Base-by-base conservation (phyloP, 495 filamentous ascomycete species). In the Staphylotrichum tortipilum region DNA sequence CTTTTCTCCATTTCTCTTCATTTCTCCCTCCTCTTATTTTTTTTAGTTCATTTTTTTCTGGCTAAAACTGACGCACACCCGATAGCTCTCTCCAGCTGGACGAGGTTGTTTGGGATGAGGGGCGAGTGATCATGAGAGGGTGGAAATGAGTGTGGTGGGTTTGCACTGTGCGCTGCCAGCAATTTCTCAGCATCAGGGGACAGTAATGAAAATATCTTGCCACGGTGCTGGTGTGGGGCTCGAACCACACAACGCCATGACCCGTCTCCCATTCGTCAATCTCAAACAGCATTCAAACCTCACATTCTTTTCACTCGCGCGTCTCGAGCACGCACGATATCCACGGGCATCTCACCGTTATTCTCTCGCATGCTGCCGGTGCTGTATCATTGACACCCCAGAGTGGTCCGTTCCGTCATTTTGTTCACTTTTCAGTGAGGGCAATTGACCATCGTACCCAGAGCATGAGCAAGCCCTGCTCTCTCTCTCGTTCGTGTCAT, bases 391-490 rank as follows among this genome's bases (percentile, higher is more conserved):
- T 11, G 1, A 28, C 21, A 31, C 11, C 28, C 7, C 5, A 10
- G n/a, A 26, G 29, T 5, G 17, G 19, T n/a, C 11, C 9, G 9
- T 6, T 12, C n/a, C 6, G 17, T 11, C 12, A 17, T 40, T 48
- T 21, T 4, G 17, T 18, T 40, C 26, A 33, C 34, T 30, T 38
- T 37, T 10, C 15, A 1, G 44, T 47, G 44, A 47, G n/a, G 11
- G 11, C 30, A 8, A 1, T 17, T 24, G 14, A 23, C 3, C 1
- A 14, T 8, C 7, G 11, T 15, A 3, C 34, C 29, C 29, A 2
- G 30, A 23, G 44, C 44, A 46, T 36, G 44, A 46, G 44, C 44
- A n/a, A n/a, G n/a, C n/a, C n/a, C n/a, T n/a, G n/a, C n/a, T n/a
- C n/a, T n/a, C n/a, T n/a, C n/a, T n/a, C n/a, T n/a, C n/a, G n/a